Conservation (phyloP, 164 flowering plant genomes). For the Santalum album region DNA sequence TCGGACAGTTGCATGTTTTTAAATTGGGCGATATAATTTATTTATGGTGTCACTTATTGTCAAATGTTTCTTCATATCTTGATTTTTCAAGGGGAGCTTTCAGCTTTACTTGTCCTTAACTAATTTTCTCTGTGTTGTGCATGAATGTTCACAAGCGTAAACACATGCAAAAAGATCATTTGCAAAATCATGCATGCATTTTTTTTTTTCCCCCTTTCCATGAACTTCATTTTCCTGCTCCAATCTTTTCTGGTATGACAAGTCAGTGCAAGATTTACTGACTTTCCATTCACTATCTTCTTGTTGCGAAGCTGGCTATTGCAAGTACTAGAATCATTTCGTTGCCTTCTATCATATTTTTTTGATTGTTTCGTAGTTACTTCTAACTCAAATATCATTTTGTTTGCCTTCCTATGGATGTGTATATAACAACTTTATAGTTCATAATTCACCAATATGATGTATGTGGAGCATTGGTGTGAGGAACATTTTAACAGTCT, state of each 20-base stretch:
- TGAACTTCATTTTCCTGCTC: too few species aligned
- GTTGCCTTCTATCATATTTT: background rate
- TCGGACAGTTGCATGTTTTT: too few species aligned
- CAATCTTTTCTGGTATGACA: slow-evolving; percentile 2
- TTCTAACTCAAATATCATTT: background rate
- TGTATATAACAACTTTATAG: slow-evolving; percentile 84
- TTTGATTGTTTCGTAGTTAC: background rate
- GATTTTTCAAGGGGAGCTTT: too few species aligned
- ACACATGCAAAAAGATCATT: too few species aligned
- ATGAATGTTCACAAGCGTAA: too few species aligned
- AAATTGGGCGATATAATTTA: too few species aligned
- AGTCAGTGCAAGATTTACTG: slow-evolving; percentile 69
- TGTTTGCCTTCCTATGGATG: slow-evolving; percentile 5
- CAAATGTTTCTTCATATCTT: too few species aligned
- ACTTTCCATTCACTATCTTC: slow-evolving; percentile 86
- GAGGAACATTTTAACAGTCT: slow-evolving; percentile 68
- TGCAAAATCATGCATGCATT: too few species aligned
- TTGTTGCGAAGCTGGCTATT: slow-evolving; percentile 78
- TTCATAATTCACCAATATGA: slow-evolving; percentile 71
- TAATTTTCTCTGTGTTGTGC: too few species aligned
- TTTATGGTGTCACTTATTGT: too few species aligned
- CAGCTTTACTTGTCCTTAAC: too few species aligned
- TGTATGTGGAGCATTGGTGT: slow-evolving; percentile 99
- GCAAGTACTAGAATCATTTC: slow-evolving; percentile 41
- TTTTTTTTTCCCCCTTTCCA: too few species aligned